phyloP scores from a whole-genome alignment of 768 basidiomycete genomes.

The Kwoniella newhampshirensis region DNA sequence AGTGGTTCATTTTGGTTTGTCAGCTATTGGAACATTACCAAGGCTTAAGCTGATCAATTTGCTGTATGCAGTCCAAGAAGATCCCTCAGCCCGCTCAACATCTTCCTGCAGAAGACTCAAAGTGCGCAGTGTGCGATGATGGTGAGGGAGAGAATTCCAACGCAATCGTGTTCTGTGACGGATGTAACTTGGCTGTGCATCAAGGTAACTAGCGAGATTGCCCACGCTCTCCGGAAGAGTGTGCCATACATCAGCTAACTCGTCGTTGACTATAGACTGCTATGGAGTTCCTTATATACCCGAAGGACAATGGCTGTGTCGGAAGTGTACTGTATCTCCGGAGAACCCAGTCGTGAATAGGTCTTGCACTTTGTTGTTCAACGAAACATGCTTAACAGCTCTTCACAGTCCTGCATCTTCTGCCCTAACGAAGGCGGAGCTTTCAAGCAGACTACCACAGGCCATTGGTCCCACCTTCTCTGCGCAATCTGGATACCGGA shows the following conservation, averaged over 20 bases:
- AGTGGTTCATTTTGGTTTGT: conserved; percentile 91
- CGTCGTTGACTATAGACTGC: conserved; percentile 65
- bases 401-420: conserved; percentile 75
- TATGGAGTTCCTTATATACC: conserved; percentile 99
- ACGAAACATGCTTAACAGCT: conserved; percentile 10
- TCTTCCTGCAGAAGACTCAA: conserved; percentile 90
- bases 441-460: conserved; percentile 91
- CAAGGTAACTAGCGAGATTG: conserved; percentile 70
- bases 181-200: conserved; percentile 98
- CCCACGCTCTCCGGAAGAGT: not conserved
- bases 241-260: too few species aligned
- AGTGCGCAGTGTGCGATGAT: conserved; percentile 95
- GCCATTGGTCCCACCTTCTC: conserved; percentile 92
- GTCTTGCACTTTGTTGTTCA: not conserved
- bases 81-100: conserved; percentile 84
- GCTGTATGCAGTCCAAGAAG: conserved; percentile 74
- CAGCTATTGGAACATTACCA: not conserved
- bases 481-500: conserved; percentile 99
- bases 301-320: conserved; percentile 97
- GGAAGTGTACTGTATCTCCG: conserved; percentile 97
- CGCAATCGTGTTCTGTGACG: conserved; percentile 98
- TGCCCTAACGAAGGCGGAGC: conserved; percentile 97
- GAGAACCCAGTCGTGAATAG: conserved; percentile 85
- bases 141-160: conserved; percentile 98
- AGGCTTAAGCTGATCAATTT: not conserved